These are phyloP conservation scores for Fomitopsis betulina DNA, from an alignment of 1,284 basidiomycete genomes.

Conservation along the genomic window DNA sequence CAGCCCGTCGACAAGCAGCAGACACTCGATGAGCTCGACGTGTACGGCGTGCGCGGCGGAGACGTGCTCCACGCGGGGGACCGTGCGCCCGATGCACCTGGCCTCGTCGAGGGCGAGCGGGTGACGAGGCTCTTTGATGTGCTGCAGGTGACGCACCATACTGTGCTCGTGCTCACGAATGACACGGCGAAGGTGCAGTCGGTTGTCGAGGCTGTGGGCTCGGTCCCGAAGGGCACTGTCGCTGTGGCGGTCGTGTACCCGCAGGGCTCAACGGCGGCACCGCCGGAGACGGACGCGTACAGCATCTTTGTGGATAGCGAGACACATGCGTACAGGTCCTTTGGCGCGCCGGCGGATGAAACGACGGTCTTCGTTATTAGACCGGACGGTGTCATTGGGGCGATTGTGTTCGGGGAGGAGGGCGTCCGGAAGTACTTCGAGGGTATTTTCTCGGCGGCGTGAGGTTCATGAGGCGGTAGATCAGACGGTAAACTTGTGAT, in stretches of 20 bases:
- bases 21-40: conserved; percentile 9
- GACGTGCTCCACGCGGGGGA: conserved; percentile 37
- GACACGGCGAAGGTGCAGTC: background rate
- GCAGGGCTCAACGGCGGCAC: conserved; percentile 16
- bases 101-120: conserved; percentile 16
- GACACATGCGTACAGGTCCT: conserved; percentile 19
- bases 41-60: conserved; percentile 12
- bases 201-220: background rate
- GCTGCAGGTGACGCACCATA: conserved; percentile 11
- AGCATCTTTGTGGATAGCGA: conserved; percentile 11
- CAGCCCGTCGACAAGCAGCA: conserved; percentile 13
- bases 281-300: background rate
- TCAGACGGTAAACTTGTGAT: no score
- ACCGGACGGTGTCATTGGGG: conserved; percentile 36
- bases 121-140: conserved; percentile 13
- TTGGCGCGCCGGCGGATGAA: conserved; percentile 9
- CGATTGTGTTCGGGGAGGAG: conserved; percentile 23
- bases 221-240: conserved; percentile 1
- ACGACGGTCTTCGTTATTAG: conserved; percentile 26
- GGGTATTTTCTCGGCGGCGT: conserved; percentile 1
- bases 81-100: conserved; percentile 40
- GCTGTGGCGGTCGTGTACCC: conserved; percentile 7
- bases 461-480: background rate
- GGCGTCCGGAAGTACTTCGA: conserved; percentile 29
- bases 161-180: conserved; percentile 18